Base-by-base conservation (phyloP, 2,329 filamentous ascomycete species). In the Phyllosticta citribraziliensis region DNA sequence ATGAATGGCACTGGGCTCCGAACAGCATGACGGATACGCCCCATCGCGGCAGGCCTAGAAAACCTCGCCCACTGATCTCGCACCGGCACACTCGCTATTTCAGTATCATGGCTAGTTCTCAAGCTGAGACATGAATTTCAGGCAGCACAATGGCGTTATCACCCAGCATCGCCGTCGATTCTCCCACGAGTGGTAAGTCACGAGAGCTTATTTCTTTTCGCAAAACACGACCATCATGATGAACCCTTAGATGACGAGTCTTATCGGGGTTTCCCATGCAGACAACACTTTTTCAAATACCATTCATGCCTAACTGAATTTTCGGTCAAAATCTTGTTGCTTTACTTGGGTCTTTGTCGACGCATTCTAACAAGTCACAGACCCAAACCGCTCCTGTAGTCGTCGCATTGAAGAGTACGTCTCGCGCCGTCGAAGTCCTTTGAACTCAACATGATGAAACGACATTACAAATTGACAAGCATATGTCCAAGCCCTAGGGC, bases 1-100 rank as follows among this genome's bases (percentile, higher is more conserved):
- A 93, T 91, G 89, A 91, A 88, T 82, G 89, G 91, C 91, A 96
- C 91, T 96, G 91, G 91, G 91, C 91, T 93, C 91, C 88, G 91
- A 95, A 76, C 80, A 76, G 76, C 79, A 85, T 85, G 91, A 80
- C 75, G 89, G 91, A 85, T 84, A 88, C 84, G 90, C 91, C 89
- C 72, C 78, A 83, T 89, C 89, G 90, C 78, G 91, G 89, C 91
- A 96, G 91, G 91, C 91, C 90, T 96, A 95, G 91, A 95, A 96
- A 96, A 96, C 92, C 91, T 96, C 86, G 91, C 89, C 91, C 89
- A 93, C 91, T 96, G 91, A 96, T 79, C 10, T 72, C 64, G 30
- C 60, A 40, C n/a, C 17, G 2, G 25, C 20, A 30, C 33, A 35
- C 24, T 25, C 20, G 24, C 24, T 50, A 19, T 10, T 62, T 30